Base-by-base conservation (phyloP, 2,329 filamentous ascomycete species). In the Calonectria ilicicola region DNA sequence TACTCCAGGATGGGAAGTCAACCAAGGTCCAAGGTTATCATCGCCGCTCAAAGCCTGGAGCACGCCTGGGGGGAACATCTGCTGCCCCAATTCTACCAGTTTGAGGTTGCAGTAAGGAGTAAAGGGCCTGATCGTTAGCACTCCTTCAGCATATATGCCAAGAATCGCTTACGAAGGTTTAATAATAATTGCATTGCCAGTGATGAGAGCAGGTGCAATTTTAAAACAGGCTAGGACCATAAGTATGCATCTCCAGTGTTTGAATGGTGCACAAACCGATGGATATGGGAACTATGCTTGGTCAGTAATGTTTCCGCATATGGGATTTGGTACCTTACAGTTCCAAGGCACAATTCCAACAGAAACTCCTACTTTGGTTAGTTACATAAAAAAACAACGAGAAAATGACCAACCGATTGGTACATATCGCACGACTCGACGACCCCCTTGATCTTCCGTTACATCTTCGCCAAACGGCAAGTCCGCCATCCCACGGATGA, bases 11-110 rank as follows among this genome's bases (percentile, higher is more conserved):
- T 93, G 91, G 14, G 78, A 79, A 0, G 89, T 91, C 71, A 93
- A 81, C 85, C 85, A 86, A 1, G 88, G 89, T 9, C 91, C 91
- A 19, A 93, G 86, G 65, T 86, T 83, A 75, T 92, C 90, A 69
- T 90, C 89, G n/a, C 91, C 91, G 67, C 89, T 88, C 9, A 93
- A 81, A 1, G 84, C 88, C 78, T 92, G 90, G 2, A 93, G 77
- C 26, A 93, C 89, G 49, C 91, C 91, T 1, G 89, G 87, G 2
- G 90, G 90, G 79, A 92, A 89, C 80, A 91, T 83, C 38, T 86
- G 79, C 69, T 88, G 85, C 1, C 85, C 89, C 9, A 92, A 80
- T 81, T 92, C 90, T 26, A 85, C 87, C 29, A 91, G 77, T 81
- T 92, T 92, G 69, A 93, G 83, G 14, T 83, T 82, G 5, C 84